phyloP scores from a whole-genome alignment of 2,329 filamentous ascomycete genomes.

The Pseudogymnoascus pannorum region DNA sequence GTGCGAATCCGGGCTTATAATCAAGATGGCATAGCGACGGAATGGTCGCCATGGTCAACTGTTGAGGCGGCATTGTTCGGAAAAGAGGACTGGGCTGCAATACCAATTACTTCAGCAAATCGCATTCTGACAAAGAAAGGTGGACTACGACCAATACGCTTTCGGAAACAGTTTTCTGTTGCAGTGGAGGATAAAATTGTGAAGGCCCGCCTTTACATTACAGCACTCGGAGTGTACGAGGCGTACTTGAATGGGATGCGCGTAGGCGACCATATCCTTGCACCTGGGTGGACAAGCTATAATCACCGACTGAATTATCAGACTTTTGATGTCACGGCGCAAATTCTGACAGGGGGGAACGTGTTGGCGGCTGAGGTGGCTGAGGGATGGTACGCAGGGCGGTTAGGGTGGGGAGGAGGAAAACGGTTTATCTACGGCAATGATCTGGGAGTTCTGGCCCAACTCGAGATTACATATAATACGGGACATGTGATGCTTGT shows the following conservation, averaged over 20 bases:
- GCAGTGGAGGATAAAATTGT: too few species aligned
- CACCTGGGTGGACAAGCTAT: too few species aligned
- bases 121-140: constrained; percentile 21
- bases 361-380: constrained; percentile 36
- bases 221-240: constrained; percentile 31
- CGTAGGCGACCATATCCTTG: too few species aligned
- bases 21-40: constrained; percentile 3
- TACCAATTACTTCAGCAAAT: constrained; percentile 20
- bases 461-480: constrained; percentile 23
- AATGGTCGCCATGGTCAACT: neutral
- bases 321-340: too few species aligned
- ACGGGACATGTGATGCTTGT: constrained; percentile 22
- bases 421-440: constrained; percentile 23
- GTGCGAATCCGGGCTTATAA: constrained; percentile 27
- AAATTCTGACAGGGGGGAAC: too few species aligned
- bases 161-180: too few species aligned
- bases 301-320: too few species aligned
- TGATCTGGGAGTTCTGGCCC: constrained; percentile 22
- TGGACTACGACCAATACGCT: too few species aligned
- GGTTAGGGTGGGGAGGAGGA: constrained; percentile 24
- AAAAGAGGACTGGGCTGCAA: constrained; percentile 9
- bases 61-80: neutral
- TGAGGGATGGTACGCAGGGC: constrained; percentile 41
- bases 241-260: too few species aligned
- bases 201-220: too few species aligned